Conservation (phyloP, 768 basidiomycete genomes). For the Kwoniella newhampshirensis region DNA sequence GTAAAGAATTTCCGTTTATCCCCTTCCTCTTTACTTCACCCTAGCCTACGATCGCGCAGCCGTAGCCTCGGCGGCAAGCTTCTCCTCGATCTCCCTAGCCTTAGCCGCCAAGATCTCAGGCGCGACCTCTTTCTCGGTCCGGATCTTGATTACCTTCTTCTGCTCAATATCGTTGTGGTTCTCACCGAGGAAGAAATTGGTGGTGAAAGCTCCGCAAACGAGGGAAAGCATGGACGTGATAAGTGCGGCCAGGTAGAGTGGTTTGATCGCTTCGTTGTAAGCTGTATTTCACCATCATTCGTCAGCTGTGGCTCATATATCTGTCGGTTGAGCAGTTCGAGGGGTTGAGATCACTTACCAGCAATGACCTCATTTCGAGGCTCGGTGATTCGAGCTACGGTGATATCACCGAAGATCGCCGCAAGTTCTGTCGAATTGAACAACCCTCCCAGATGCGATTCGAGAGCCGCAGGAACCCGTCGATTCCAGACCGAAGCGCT, state of each 20-base stretch:
- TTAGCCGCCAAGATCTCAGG: slow-evolving; percentile 17
- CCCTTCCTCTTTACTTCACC: too few species aligned
- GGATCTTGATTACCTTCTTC: slow-evolving; percentile 32
- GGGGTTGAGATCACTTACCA: slow-evolving; percentile 23
- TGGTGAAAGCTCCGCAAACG: slow-evolving; percentile 45
- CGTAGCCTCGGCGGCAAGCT: slow-evolving; percentile 7
- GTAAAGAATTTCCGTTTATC: too few species aligned
- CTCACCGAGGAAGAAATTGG: slow-evolving; percentile 52
- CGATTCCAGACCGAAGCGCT: slow-evolving; percentile 48
- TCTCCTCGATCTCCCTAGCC: slow-evolving; percentile 14
- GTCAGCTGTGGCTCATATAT: too few species aligned
- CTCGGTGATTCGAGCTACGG: slow-evolving; percentile 39
- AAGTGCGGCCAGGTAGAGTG: slow-evolving; percentile 45
- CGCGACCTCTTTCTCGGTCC: slow-evolving; percentile 31
- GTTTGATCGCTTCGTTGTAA: slow-evolving; percentile 38
- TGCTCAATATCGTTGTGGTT: slow-evolving; percentile 50
- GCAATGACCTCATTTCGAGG: slow-evolving; percentile 38
- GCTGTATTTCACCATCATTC: too few species aligned
- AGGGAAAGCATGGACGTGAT: slow-evolving; percentile 47
- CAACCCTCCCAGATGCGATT: slow-evolving; percentile 35
- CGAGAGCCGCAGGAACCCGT: slow-evolving; percentile 29
- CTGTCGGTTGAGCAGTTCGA: neutral
- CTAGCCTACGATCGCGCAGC: neutral
- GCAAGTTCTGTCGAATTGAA: slow-evolving; percentile 43
- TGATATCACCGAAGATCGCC: slow-evolving; percentile 44